Base-by-base conservation (phyloP, 805 yeast genomes). In the Monosporozyma solicola region DNA sequence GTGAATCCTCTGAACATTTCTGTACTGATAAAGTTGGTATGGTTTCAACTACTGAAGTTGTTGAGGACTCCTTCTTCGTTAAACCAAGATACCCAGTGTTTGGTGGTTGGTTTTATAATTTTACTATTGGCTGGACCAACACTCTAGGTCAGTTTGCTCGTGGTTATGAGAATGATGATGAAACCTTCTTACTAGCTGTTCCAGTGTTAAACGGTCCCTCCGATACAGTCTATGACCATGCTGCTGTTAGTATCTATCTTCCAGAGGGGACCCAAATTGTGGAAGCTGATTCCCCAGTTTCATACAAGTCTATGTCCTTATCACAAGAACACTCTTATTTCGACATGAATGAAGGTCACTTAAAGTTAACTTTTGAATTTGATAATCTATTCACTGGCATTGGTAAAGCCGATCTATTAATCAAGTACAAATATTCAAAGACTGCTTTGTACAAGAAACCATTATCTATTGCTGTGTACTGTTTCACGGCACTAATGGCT, bases 81-180 rank as follows among this genome's bases (percentile, higher is more conserved):
- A 80, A 78, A 63, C 98, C 98, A 53, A 79, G 99, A 68, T 94
- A 75, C 74, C 99, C 99, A n/a, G 67, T 94, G 6, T 87, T 88
- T 70, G 99, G 99, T 49, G 95, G 91, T 45, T 94, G 99, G 99
- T 78, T 83, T 62, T 92, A 89, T 71, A 89, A 92, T 71, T 94
- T 88, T 75, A 94, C 98, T 24, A 70, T 92, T 60, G 98, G 98
- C n/a, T 94, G 96, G 96, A 80, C 84, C 49, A 79, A 81, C 57
- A 72, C 75, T 22, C 70, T 91, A 44, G 62, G 72, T 15, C 71
- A 79, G 47, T 83, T 77, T 59, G 73, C 87, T 51, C 81, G 71
- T 59, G 61, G 67, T 43, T 59, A 74, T 16, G 55, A 59, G 29
- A 62, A 59, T 22, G 72, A 72, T 10, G 71, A 70, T 16, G 82